Evolutionary conservation across 768 basidiomycete genomes (phyloP).

Genomic region (Boletellus ananiceps): DNA sequence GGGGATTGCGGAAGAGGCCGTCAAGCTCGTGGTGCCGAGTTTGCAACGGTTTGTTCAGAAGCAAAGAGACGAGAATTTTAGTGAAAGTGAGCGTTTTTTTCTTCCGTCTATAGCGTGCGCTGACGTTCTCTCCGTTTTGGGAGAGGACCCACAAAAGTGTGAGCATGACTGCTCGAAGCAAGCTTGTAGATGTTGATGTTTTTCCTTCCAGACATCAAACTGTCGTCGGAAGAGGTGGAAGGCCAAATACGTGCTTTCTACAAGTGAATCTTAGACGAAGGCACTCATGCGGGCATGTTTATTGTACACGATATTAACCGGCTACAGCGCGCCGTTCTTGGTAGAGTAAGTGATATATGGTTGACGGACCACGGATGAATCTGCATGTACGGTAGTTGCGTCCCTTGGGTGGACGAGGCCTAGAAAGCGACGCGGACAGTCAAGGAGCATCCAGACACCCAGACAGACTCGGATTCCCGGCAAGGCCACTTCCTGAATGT

Average conservation of each 20-base stretch:
- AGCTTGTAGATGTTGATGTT: constrained; percentile 9
- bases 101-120: background rate
- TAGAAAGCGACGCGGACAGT: too few relatives aligned
- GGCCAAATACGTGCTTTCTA: constrained; percentile 63
- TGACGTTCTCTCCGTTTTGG: background rate
- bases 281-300: background rate
- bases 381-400: too few relatives aligned
- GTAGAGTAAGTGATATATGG: too few relatives aligned
- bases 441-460: too few relatives aligned
- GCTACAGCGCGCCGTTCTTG: too few relatives aligned
- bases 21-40: constrained; percentile 70
- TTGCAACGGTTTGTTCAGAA: constrained; percentile 71
- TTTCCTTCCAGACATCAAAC: constrained; percentile 64
- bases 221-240: constrained; percentile 72
- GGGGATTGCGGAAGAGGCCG: constrained; percentile 65
- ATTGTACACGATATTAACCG: background rate
- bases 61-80: constrained; percentile 77
- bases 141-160: constrained; percentile 52
- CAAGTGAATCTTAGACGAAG: constrained; percentile 15
- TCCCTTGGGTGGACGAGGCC: too few relatives aligned
- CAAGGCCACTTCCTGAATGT: too few relatives aligned
- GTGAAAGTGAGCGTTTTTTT: constrained; percentile 58
- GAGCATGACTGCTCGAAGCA: constrained; percentile 15
- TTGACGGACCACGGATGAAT: too few relatives aligned
- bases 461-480: too few relatives aligned